Base-by-base conservation (phyloP, 768 basidiomycete species). In the Calocybe cyanea region DNA sequence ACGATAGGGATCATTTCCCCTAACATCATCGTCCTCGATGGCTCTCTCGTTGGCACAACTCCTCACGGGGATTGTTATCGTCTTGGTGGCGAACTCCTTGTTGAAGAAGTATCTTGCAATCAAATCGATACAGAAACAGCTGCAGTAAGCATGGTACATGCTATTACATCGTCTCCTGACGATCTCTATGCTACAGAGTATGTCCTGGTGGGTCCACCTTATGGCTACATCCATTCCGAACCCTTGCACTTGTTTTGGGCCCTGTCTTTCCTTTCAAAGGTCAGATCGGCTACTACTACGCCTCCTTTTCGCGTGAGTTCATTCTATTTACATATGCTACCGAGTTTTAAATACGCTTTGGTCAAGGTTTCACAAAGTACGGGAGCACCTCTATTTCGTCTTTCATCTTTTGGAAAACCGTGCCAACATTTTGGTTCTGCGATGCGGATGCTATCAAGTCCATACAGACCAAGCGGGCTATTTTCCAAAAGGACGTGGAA, bases 391-490 rank as follows among this genome's bases (percentile, higher is more conserved):
- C 58, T 15, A 51, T 73, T 15, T 63, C 64, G 9, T 67, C 73
- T 5, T 59, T 72, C 20, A 40, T 45, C 1, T 44, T 75, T 34
- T 61, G 53, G 52, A 41, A 52, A 7, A 57, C 63, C 19, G 59
- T 53, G 9, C 67, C 60, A 0, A 57, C 57, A 8, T 66, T 68
- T 46, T 77, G 72, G 70, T 25, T 77, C 13, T 62, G 70, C 11
- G 76, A 77, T 38, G 59, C 67, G 1, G 68, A 75, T 24, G 69
- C 71, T 6, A 50, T 75, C 19, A 71, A 69, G 43, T 44, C 53
- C 2, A 52, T 75, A 17, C 54, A 54, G 9, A 54, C 58, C 0
- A 65, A 68, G 31, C 52, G 70, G 17, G 50, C 50, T 19, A 54
- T 63, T 3, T 77, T 75, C 38, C 60, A 53, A 20, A 77, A 76